Base-by-base conservation (phyloP, 495 filamentous ascomycete genomes). In the Tricharina praecox region DNA sequence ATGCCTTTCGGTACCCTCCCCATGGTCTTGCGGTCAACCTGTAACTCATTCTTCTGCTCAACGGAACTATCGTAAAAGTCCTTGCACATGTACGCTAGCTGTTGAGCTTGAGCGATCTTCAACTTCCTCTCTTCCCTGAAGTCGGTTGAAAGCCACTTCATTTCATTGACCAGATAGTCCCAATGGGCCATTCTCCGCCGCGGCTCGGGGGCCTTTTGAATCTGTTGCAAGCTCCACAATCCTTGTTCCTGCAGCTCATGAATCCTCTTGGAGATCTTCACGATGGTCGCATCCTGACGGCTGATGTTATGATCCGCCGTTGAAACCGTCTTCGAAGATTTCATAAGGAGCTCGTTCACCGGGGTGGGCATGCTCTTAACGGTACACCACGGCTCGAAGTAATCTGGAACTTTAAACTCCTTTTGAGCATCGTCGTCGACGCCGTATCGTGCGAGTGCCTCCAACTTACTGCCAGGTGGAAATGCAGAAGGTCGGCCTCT, bases 81-180 rank as follows among this genome's bases (percentile, higher is more conserved):
- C 10, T 39, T 54, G 32, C 48, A 44, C 45, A 50, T 51, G 23
- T 60, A 48, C 10, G 44, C 58, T 25, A 53, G 19, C 13, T 50
- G 41, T 16, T 56, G 78, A 2, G 86, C 85, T 33, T 79, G 73
- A 40, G 82, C 76, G 50, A 78, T 76, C 62, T 95, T 95, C 85
- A 84, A 94, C 61, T 92, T 93, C 23, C 83, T 67, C 62, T 97
- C 90, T 64, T 93, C 83, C 24, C 81, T 71, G 56, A 96, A 96
- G 66, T 97, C 90, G 1, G 84, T 93, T 30, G 84, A 74, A 77
- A 97, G 84, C 92, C 90, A 95, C 63, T 85, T 93, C 74, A 87
- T 82, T 64, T 97, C 84, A 52, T 84, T 72, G 7, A 96, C 65
- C 33, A 96, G 62, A 35, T 90, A 71, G 66, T 97, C 90, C 73